Conservation (phyloP, 768 basidiomycete species). For the Aureoboletus auriporus region DNA sequence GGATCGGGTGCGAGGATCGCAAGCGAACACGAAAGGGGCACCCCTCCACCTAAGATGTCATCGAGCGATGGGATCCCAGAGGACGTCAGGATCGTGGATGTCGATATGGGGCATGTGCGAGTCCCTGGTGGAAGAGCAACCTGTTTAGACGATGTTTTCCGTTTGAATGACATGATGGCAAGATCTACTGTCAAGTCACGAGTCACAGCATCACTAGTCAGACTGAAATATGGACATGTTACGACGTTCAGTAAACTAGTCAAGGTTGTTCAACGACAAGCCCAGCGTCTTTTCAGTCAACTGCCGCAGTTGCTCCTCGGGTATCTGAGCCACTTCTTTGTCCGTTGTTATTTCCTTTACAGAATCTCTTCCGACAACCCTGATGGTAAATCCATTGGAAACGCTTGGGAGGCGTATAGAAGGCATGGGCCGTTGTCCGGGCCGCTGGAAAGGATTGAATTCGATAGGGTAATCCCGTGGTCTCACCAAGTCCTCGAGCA, state of each 20-base stretch:
- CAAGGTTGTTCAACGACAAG: slow-evolving; percentile 26
- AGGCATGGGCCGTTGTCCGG: slow-evolving; percentile 28
- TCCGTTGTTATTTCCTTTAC: not conserved
- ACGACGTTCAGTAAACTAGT: slow-evolving; percentile 11
- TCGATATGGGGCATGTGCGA: slow-evolving; percentile 52
- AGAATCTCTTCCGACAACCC: slow-evolving; percentile 20
- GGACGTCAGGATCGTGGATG: slow-evolving; percentile 59
- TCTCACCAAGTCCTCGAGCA: slow-evolving; percentile 20
- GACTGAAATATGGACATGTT: too few species aligned
- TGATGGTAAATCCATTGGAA: slow-evolving; percentile 31
- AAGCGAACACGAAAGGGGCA: slow-evolving; percentile 76
- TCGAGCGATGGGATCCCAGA: slow-evolving; percentile 92
- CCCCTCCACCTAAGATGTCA: slow-evolving; percentile 89
- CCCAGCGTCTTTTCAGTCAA: slow-evolving; percentile 11
- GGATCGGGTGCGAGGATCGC: slow-evolving; percentile 78
- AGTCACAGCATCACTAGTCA: not conserved
- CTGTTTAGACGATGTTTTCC: slow-evolving; percentile 48
- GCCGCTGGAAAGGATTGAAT: slow-evolving; percentile 32
- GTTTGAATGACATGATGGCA: slow-evolving; percentile 76
- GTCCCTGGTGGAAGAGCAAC: slow-evolving; percentile 46
- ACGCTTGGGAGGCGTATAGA: slow-evolving; percentile 26
- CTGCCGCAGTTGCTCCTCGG: slow-evolving; percentile 6
- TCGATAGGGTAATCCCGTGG: slow-evolving; percentile 28
- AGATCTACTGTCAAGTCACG: not conserved
- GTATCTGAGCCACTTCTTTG: not conserved